Evolutionary conservation across 352 stramenopile genomes (phyloP).

Genomic region (Globisporangium canariense): DNA sequence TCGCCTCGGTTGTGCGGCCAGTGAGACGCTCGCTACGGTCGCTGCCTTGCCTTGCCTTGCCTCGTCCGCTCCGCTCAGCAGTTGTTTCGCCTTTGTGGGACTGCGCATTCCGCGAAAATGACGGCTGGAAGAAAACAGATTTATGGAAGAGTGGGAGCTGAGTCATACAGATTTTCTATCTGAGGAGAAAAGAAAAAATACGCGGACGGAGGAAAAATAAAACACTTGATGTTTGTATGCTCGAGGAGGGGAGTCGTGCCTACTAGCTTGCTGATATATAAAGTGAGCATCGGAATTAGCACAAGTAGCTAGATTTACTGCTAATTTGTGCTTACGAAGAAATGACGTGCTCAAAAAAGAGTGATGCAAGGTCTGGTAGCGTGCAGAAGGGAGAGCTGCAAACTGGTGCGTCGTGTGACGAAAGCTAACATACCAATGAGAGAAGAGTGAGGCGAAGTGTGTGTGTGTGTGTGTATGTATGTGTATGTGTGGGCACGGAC

Average conservation of each 20-base stretch:
- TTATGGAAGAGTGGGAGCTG: background rate
- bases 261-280: background rate
- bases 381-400: background rate
- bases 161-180: background rate
- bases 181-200: background rate
- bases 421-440: too few relatives aligned
- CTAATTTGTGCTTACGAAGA: background rate
- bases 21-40: background rate
- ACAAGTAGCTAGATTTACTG: background rate
- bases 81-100: background rate
- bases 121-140: background rate
- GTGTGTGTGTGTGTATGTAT: too few relatives aligned
- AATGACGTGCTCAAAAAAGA: background rate
- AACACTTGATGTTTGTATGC: background rate
- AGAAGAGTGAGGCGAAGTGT: too few relatives aligned
- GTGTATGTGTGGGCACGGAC: too few relatives aligned
- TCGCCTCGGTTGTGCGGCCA: background rate
- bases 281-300: slow-evolving; percentile 1
- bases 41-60: too few relatives aligned
- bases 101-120: background rate
- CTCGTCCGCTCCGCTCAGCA: background rate
- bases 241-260: background rate
- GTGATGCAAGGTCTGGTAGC: background rate
- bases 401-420: too few relatives aligned
- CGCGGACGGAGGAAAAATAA: background rate